A percentile compares a stretch with the other conserved stretches of the same genome.
phyloP scores from a whole-genome alignment of 495 filamentous ascomycete genomes.

The Cenococcum geophilum region DNA sequence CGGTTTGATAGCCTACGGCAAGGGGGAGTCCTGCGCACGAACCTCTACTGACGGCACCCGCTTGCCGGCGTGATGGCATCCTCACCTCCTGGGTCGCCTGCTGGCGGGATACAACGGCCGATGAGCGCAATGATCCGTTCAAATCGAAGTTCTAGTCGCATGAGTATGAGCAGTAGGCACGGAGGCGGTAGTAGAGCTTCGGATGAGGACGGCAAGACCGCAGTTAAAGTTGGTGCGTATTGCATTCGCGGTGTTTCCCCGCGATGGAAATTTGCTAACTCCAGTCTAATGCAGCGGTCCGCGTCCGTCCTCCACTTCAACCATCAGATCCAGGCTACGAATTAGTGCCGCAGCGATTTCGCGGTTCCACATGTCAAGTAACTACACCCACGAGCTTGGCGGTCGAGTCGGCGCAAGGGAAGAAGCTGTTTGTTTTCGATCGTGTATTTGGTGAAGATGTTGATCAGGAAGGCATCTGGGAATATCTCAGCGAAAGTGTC shows the following conservation, averaged over 20 bases:
- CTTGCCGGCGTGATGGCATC: constrained; percentile 43
- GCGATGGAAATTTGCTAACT: constrained; percentile 10
- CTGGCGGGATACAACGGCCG: constrained; percentile 57
- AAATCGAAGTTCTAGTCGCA: constrained; percentile 75
- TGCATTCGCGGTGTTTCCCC: constrained; percentile 7
- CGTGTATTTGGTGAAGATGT: constrained; percentile 82
- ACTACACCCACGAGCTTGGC: constrained; percentile 75
- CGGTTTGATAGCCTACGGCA: not conserved
- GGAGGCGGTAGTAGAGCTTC: constrained; percentile 80
- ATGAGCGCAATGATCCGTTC: constrained; percentile 82
- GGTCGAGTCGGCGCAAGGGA: constrained; percentile 84
- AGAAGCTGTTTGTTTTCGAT: constrained; percentile 94
- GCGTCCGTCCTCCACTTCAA: constrained; percentile 82
- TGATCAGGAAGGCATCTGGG: constrained; percentile 87
- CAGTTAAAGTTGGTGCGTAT: constrained; percentile 97
- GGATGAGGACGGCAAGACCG: constrained; percentile 88
- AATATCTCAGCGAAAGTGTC: constrained; percentile 87
- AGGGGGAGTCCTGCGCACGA: constrained; percentile 18
- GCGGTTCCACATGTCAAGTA: constrained; percentile 85
- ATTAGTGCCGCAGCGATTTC: constrained; percentile 90
- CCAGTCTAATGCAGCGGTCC: constrained; percentile 60
- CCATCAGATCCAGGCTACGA: constrained; percentile 87
- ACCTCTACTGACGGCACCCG: constrained; percentile 13
- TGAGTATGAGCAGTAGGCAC: constrained; percentile 78
- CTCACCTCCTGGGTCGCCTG: constrained; percentile 56